Percentiles rank a stretch among this genome's conserved stretches.
phyloP scores from a whole-genome alignment of 495 filamentous ascomycete genomes.

The Thermothielavioides terrestris region DNA sequence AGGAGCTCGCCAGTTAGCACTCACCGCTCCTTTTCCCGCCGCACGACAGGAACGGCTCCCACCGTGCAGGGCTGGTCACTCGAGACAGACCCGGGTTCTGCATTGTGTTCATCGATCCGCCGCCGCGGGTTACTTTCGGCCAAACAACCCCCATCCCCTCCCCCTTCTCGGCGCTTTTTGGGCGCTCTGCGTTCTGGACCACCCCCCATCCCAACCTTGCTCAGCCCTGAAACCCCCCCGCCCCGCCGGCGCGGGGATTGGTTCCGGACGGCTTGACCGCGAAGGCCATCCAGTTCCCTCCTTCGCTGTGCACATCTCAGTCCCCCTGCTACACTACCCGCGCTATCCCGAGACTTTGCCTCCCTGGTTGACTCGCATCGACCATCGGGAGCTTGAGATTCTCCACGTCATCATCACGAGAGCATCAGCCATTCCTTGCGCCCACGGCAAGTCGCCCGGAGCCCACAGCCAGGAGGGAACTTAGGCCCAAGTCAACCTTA shows the following conservation, averaged over 20 bases:
- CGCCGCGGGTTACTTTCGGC: constrained; percentile 14
- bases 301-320: neutral
- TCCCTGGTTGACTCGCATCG: neutral
- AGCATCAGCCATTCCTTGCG: too few relatives aligned
- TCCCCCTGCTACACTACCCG: neutral
- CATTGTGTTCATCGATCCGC: constrained; percentile 7
- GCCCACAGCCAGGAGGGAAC: neutral
- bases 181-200: neutral
- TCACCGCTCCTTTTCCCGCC: constrained; percentile 17
- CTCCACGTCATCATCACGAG: constrained; percentile 14
- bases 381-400: neutral
- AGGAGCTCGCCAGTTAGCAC: too few relatives aligned
- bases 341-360: neutral
- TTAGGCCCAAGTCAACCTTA: neutral
- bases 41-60: constrained; percentile 1
- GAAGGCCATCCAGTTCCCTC: constrained; percentile 12
- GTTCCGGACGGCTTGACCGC: constrained; percentile 16
- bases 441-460: too few relatives aligned
- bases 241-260: constrained; percentile 24
- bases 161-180: constrained; percentile 6
- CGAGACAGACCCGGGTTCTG: neutral
- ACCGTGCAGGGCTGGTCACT: too few relatives aligned
- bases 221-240: constrained; percentile 11
- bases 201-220: too few relatives aligned
- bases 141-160: too few relatives aligned